phyloP scores from a whole-genome alignment of 2,329 filamentous ascomycete genomes.

The Colletotrichum falcatum region DNA sequence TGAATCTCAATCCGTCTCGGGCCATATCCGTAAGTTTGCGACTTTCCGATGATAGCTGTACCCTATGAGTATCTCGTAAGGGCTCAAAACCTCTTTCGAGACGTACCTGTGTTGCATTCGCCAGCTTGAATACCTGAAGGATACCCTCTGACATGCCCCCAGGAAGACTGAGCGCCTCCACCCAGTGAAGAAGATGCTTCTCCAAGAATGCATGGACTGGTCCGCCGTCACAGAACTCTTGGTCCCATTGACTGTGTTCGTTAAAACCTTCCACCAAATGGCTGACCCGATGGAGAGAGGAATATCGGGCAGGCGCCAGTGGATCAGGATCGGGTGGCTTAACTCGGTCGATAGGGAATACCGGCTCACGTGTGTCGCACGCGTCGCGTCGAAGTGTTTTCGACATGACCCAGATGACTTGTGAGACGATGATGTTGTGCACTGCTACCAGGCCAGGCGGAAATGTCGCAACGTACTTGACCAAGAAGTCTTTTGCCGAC shows the following conservation, averaged over 20 bases:
- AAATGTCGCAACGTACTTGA: not conserved
- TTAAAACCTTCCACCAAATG: conserved; percentile 25
- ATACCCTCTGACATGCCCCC: not conserved
- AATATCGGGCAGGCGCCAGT: conserved; percentile 39
- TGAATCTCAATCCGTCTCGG: not conserved
- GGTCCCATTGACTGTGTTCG: accelerated
- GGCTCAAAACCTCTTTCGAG: not conserved
- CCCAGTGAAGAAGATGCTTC: not conserved
- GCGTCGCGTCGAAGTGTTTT: conserved; percentile 50
- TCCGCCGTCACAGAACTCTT: not conserved
- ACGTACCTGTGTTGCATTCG: not conserved
- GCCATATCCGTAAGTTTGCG: not conserved
- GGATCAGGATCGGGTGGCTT: conserved; percentile 29
- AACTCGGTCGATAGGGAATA: conserved; percentile 23
- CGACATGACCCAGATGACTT: conserved; percentile 49
- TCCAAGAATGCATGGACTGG: not conserved
- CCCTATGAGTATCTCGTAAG: not conserved
- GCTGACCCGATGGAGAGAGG: conserved; percentile 43
- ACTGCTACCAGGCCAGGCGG: not conserved
- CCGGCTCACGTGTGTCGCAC: conserved; percentile 45
- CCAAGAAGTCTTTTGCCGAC: not conserved
- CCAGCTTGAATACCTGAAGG: not conserved
- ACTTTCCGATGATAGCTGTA: not conserved
- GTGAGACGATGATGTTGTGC: conserved; percentile 49
- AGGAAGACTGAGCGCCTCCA: not conserved